Conservation (phyloP, 768 basidiomycete species). For the Boletus vinaceobasis region DNA sequence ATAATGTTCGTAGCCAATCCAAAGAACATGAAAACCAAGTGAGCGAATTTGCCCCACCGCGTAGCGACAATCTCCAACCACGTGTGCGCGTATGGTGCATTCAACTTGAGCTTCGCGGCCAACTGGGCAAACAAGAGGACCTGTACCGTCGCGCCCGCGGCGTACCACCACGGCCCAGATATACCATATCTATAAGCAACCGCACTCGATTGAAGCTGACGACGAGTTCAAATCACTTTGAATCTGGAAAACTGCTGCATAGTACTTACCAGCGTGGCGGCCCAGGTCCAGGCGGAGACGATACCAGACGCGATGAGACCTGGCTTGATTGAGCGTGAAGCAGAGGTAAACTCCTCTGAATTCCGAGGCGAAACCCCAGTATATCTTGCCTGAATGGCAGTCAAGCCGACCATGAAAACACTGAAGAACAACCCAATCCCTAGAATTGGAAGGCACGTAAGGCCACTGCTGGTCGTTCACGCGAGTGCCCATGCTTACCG, state of each 20-base stretch:
- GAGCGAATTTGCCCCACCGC: conserved; percentile 78
- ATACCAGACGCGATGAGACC: conserved; percentile 92
- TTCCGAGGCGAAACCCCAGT: conserved; percentile 75
- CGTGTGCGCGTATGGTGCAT: conserved; percentile 85
- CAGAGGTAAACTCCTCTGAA: conserved; percentile 82
- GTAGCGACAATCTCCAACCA: conserved; percentile 82
- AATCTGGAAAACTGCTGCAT: background rate
- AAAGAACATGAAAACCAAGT: conserved; percentile 86
- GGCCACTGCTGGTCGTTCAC: background rate
- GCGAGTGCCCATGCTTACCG: conserved; percentile 32
- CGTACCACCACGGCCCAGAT: conserved; percentile 89
- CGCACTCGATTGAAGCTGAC: conserved; percentile 72
- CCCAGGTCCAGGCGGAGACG: conserved; percentile 92
- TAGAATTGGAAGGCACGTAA: conserved; percentile 23
- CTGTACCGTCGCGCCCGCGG: conserved; percentile 84
- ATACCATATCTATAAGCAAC: conserved; percentile 85
- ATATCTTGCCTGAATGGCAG: conserved; percentile 79
- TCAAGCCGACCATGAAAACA: conserved; percentile 73
- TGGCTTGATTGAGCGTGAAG: conserved; percentile 81
- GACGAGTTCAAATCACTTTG: conserved; percentile 6
- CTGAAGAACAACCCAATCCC: conserved; percentile 90
- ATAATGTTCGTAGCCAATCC: conserved; percentile 91
- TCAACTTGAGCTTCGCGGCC: conserved; percentile 87
- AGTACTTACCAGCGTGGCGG: conserved; percentile 60
- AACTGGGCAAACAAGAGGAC: conserved; percentile 90